A percentile compares a stretch with the other conserved stretches of the same genome.
Conservation (phyloP, 2,329 filamentous ascomycete species). For the Sphaerostilbella broomeana region DNA sequence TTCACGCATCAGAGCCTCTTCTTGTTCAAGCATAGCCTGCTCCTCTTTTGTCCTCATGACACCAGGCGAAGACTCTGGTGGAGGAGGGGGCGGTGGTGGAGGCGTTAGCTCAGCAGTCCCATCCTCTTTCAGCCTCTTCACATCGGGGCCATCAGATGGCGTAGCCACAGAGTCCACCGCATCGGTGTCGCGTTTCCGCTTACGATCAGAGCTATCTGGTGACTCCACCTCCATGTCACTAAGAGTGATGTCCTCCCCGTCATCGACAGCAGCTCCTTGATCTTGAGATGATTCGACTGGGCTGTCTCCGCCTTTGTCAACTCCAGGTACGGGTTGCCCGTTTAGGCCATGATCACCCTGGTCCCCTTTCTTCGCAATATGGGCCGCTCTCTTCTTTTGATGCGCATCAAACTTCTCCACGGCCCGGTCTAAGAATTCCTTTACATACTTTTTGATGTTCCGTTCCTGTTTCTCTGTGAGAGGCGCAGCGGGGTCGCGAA, state of each 20-base stretch:
- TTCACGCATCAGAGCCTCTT: slow-evolving; percentile 44
- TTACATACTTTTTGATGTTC: slow-evolving; percentile 77
- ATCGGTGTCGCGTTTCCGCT: slow-evolving; percentile 55
- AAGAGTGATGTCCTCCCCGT: slow-evolving; percentile 31
- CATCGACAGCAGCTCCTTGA: slow-evolving; percentile 18
- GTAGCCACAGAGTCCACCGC: slow-evolving; percentile 35
- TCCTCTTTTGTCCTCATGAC: slow-evolving; percentile 36
- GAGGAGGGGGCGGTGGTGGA: slow-evolving; percentile 44
- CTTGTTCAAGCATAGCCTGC: slow-evolving; percentile 41
- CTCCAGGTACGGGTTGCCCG: neutral
- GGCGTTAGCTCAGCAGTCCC: slow-evolving; percentile 33
- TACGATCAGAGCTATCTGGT: slow-evolving; percentile 46
- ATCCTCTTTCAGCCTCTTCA: slow-evolving; percentile 47
- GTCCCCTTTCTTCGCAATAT: slow-evolving; percentile 22
- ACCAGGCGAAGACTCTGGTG: slow-evolving; percentile 33
- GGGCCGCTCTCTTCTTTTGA: slow-evolving; percentile 56
- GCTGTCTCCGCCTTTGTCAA: slow-evolving; percentile 16
- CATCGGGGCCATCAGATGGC: slow-evolving; percentile 49
- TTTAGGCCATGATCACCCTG: slow-evolving; percentile 11
- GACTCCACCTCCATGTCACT: slow-evolving; percentile 40
- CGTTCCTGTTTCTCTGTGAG: slow-evolving; percentile 72
- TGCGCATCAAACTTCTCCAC: slow-evolving; percentile 65
- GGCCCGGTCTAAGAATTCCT: slow-evolving; percentile 81
- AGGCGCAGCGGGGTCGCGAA: slow-evolving; percentile 64
- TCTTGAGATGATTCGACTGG: slow-evolving; percentile 6